phyloP scores from a whole-genome alignment of 2,329 filamentous ascomycete genomes.

The Chaetomiaceae sp. region DNA sequence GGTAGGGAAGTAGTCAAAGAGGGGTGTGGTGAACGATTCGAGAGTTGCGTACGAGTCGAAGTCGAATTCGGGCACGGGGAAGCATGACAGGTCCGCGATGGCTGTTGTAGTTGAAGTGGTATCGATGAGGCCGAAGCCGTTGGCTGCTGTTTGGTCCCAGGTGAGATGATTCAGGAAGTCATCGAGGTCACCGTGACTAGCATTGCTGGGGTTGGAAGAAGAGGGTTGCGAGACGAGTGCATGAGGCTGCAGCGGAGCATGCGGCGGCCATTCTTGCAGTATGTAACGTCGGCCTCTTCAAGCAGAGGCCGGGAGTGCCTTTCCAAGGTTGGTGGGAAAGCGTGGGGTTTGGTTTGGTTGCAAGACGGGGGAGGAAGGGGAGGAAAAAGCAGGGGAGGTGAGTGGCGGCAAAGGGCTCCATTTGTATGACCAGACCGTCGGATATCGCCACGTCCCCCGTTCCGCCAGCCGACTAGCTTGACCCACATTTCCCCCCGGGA shows the following conservation, averaged over 20 bases:
- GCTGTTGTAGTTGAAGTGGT: neutral
- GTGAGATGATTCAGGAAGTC: conserved; percentile 7
- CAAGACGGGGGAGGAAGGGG: neutral
- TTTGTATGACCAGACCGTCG: no score
- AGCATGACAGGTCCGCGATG: neutral
- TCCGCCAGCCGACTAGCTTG: no score
- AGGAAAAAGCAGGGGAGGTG: neutral
- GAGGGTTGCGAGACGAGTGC: conserved; percentile 18
- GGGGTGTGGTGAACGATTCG: conserved; percentile 7
- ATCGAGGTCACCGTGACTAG: conserved; percentile 5
- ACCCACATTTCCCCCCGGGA: no score
- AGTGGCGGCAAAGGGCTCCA: no score
- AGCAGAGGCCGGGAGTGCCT: conserved; percentile 26
- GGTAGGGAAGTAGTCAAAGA: conserved; percentile 4
- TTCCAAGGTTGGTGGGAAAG: neutral
- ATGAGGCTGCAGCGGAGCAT: conserved; percentile 21
- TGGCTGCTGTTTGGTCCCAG: conserved; percentile 12
- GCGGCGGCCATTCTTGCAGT: conserved; percentile 30
- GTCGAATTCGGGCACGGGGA: conserved; percentile 8
- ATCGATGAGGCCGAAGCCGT: conserved; percentile 1
- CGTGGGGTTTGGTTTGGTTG: neutral
- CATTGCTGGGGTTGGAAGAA: conserved; percentile 24
- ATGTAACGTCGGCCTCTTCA: conserved; percentile 26
- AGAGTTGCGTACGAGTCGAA: conserved; percentile 8
- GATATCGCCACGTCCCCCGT: no score